A percentile compares a stretch with the other conserved stretches of the same genome.
Evolutionary conservation across 2,329 filamentous ascomycete genomes (phyloP).

Genomic region (Colletotrichum spinosum): DNA sequence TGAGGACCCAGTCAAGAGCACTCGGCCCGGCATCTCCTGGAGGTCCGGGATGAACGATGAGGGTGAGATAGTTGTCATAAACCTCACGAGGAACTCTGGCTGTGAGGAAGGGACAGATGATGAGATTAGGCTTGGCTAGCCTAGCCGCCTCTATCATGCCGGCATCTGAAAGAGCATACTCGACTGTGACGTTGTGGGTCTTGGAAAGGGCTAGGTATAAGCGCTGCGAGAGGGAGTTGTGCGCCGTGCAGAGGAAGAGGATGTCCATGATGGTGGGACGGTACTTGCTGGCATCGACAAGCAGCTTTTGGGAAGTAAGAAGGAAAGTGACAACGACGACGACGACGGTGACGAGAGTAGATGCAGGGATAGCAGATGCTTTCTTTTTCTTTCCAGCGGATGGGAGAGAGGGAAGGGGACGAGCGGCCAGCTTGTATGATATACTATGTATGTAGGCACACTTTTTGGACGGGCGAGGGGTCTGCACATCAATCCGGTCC

Average conservation of each 20-base stretch:
- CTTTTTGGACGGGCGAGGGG: constrained; percentile 10
- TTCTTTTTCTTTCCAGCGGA: neutral
- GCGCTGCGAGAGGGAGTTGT: constrained; percentile 56
- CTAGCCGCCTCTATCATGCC: constrained; percentile 52
- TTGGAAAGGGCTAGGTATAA: constrained; percentile 50
- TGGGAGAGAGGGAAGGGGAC: constrained; percentile 12
- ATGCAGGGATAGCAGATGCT: neutral
- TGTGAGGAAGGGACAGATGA: constrained; percentile 57
- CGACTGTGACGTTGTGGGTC: constrained; percentile 52
- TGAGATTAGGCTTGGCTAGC: constrained; percentile 50
- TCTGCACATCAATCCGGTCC: constrained; percentile 11
- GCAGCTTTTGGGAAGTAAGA: neutral
- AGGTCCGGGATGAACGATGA: constrained; percentile 55
- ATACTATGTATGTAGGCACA: constrained; percentile 19
- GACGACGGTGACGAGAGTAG: neutral
- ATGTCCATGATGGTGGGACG: constrained; percentile 47
- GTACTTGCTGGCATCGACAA: neutral
- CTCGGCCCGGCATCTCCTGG: constrained; percentile 56
- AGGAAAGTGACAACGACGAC: neutral
- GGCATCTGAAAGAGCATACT: constrained; percentile 49
- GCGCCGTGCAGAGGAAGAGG: constrained; percentile 57
- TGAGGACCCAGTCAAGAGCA: constrained; percentile 54
- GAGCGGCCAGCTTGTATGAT: constrained; percentile 20
- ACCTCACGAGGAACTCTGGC: constrained; percentile 50
- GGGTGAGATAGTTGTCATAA: constrained; percentile 50